phyloP scores from a whole-genome alignment of 306 rosid species.

The Styphnolobium japonicum region DNA sequence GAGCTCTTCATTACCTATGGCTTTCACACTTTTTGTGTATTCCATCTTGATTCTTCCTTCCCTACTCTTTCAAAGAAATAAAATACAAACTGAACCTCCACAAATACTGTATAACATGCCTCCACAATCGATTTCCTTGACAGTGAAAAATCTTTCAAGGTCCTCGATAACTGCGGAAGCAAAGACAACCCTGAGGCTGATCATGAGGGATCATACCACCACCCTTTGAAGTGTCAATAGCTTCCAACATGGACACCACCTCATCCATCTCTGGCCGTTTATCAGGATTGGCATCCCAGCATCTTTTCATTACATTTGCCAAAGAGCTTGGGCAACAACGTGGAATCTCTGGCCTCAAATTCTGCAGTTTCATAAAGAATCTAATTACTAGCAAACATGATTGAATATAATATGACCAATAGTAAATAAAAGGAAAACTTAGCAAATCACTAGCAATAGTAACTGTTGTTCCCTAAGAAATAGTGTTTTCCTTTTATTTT shows the following conservation, averaged over 20 bases:
- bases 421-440: background rate
- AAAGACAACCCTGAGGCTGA: slow-evolving; percentile 83
- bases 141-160: slow-evolving; percentile 56
- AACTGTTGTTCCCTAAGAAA: background rate
- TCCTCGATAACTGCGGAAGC: slow-evolving; percentile 83
- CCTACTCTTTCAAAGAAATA: slow-evolving; percentile 38
- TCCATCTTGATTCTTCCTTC: slow-evolving; percentile 41
- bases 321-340: slow-evolving; percentile 98
- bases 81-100: slow-evolving; percentile 50
- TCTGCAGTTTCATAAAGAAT: slow-evolving; percentile 54
- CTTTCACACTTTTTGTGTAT: slow-evolving; percentile 40
- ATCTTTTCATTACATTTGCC: slow-evolving; percentile 97
- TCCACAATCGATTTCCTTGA: slow-evolving; percentile 16
- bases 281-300: slow-evolving; percentile 98
- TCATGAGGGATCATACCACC: slow-evolving; percentile 97
- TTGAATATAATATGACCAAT: background rate
- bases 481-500: background rate
- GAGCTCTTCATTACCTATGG: slow-evolving; percentile 51
- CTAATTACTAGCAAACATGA: background rate
- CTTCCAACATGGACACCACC: slow-evolving; percentile 86
- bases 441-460: background rate
- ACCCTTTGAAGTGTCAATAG: slow-evolving; percentile 90
- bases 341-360: slow-evolving; percentile 96
- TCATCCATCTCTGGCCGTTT: slow-evolving; percentile 98
- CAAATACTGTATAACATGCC: slow-evolving; percentile 18